Base-by-base conservation (phyloP, 1,139 yeast genomes). In the Pichia sp. region DNA sequence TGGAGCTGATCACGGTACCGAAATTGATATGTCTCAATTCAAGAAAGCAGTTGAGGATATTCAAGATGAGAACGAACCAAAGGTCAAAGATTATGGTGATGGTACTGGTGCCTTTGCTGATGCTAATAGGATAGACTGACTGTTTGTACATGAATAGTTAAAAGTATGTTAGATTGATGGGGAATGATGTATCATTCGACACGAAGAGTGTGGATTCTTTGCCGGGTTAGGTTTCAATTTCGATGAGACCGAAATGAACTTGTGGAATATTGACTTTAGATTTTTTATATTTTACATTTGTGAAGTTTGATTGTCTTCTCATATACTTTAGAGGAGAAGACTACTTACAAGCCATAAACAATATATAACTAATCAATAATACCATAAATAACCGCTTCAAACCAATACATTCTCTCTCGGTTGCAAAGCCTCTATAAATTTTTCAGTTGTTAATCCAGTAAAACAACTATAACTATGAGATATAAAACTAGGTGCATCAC, bases 11-110 rank as follows among this genome's bases (percentile, higher is more conserved):
- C 80, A 77, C 58, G 87, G 85, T 49, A 83, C 83, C 29, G 87
- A 82, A 58, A 84, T 85, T 78, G 95, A 87, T 70, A 80, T 87
- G 73, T 76, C 88, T 40, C 83, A 81, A 65, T 84, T 84, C 71
- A 78, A 77, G 65, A 70, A 73, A 60, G 73, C 70, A 8, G 68
- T 79, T 58, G 80, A 81, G 5, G 73, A 66, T 10, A 59, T 70
- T 47, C 63, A 54, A 49, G 78, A 72, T 44, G 75, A 68, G 26
- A 69, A 66, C 10, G 75, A 70, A 51, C 73, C 68, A 31, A 69
- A 67, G 45, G 70, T 79, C 57, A 81, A 77, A 64, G 87, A 83
- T 67, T 81, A 81, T 61, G 87, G 87, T 59, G 87, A 80, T 59
- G 79, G 79, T 53, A 58, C 68, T 41, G 64, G 63, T 45, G 73